A percentile compares a stretch with the other conserved stretches of the same genome.
phyloP scores from a whole-genome alignment of 2,329 filamentous ascomycete species.

The Diaporthe sp. region DNA sequence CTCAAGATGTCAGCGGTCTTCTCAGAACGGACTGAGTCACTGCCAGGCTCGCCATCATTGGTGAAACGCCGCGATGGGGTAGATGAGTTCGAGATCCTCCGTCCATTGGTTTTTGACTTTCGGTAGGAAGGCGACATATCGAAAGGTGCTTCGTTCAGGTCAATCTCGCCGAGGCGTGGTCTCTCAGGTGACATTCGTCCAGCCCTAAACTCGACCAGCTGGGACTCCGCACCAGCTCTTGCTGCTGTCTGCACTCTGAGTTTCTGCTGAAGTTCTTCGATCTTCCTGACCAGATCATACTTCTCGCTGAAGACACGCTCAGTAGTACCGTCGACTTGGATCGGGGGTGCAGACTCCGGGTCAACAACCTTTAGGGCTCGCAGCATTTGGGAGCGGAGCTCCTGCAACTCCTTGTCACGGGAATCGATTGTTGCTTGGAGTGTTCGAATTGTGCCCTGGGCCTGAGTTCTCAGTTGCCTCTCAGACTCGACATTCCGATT shows the following conservation, averaged over 20 bases:
- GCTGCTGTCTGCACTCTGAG: slow-evolving; percentile 86
- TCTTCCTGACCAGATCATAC: slow-evolving; percentile 87
- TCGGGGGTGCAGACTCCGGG: slow-evolving; percentile 75
- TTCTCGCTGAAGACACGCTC: slow-evolving; percentile 79
- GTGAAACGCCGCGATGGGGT: slow-evolving; percentile 83
- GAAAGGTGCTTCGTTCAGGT: slow-evolving; percentile 82
- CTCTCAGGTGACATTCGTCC: slow-evolving; percentile 80
- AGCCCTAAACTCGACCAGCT: slow-evolving; percentile 82
- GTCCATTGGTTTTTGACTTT: slow-evolving; percentile 65
- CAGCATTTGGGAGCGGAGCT: slow-evolving; percentile 84
- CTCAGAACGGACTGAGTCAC: slow-evolving; percentile 87
- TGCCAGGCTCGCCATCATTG: slow-evolving; percentile 59
- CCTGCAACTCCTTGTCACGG: slow-evolving; percentile 83
- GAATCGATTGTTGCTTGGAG: slow-evolving; percentile 84
- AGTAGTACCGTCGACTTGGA: slow-evolving; percentile 69
- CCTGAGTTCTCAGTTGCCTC: slow-evolving; percentile 85
- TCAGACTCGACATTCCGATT: slow-evolving; percentile 94
- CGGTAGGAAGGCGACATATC: slow-evolving; percentile 82
- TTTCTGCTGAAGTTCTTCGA: slow-evolving; percentile 91
- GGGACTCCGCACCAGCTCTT: slow-evolving; percentile 84
- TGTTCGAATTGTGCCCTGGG: slow-evolving; percentile 86
- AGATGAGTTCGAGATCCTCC: slow-evolving; percentile 79
- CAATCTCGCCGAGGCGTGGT: slow-evolving; percentile 87
- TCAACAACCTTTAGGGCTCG: slow-evolving; percentile 89
- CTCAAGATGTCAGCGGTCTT: slow-evolving; percentile 85